phyloP scores from a whole-genome alignment of 345 rosid species.

The Eucalyptus victrix region DNA sequence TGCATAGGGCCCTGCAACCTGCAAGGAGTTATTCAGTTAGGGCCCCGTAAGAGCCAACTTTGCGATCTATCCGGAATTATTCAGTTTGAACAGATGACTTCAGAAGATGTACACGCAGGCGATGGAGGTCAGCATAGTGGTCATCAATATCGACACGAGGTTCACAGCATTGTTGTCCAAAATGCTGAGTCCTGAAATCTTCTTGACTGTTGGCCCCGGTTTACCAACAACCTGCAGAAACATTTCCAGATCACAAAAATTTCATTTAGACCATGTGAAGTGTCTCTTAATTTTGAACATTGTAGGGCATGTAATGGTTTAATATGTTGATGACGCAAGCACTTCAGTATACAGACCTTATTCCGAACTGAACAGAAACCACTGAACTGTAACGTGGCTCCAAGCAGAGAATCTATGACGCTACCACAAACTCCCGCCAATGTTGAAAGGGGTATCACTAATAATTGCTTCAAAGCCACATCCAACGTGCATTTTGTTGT shows the following conservation, averaged over 20 bases:
- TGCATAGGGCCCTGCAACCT: background rate
- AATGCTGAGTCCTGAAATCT: conserved; percentile 64
- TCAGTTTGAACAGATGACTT: background rate
- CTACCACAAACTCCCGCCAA: conserved; percentile 82
- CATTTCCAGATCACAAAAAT: background rate
- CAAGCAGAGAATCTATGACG: conserved; percentile 72
- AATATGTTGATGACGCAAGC: background rate
- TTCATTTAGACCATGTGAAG: background rate
- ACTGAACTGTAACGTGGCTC: conserved; percentile 93
- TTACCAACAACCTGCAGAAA: conserved; percentile 72
- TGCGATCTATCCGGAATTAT: background rate
- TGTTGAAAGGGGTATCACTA: conserved; percentile 62
- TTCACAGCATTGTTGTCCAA: conserved; percentile 94
- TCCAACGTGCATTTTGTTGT: conserved; percentile 42
- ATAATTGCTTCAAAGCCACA: conserved; percentile 58
- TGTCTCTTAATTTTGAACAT: background rate
- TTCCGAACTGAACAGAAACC: conserved; percentile 91
- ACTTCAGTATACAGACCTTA: conserved; percentile 24
- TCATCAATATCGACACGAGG: conserved; percentile 58
- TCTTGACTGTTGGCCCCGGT: conserved; percentile 91
- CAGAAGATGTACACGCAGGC: conserved; percentile 54
- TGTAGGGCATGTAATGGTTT: background rate
- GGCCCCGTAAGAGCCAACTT: background rate
- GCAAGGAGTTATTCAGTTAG: background rate
- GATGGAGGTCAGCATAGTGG: conserved; percentile 54